Percentiles rank a stretch among this genome's conserved stretches.
phyloP scores from a whole-genome alignment of 2,329 filamentous ascomycete genomes.

The Leptoxyphium fumago region DNA sequence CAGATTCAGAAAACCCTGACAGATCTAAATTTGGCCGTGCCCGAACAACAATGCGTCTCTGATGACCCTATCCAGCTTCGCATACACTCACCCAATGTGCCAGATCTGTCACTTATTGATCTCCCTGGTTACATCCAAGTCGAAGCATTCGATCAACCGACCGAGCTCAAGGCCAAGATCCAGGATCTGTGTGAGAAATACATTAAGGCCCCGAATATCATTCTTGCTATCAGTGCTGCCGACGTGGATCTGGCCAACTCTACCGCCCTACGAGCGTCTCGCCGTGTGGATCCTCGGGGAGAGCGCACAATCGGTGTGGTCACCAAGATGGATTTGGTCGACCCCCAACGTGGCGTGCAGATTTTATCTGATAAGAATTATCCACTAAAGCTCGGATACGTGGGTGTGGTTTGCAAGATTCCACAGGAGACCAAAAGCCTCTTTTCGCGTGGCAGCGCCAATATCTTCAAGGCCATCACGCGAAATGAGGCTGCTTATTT shows the following conservation, averaged over 20 bases:
- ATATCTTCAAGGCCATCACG: conserved; percentile 64
- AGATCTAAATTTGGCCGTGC: conserved; percentile 85
- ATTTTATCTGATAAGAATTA: conserved; percentile 86
- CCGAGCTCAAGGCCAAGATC: conserved; percentile 89
- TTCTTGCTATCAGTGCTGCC: conserved; percentile 90
- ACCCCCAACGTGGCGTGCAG: conserved; percentile 59
- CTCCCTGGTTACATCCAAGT: conserved; percentile 97
- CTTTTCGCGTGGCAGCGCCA: conserved; percentile 70
- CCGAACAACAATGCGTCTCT: conserved; percentile 79
- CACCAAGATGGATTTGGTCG: conserved; percentile 97
- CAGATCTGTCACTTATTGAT: conserved; percentile 89
- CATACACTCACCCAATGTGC: conserved; percentile 89
- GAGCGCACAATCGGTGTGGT: conserved; percentile 97
- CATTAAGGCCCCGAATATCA: conserved; percentile 89
- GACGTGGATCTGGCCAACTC: conserved; percentile 97
- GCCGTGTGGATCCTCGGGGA: conserved; percentile 82
- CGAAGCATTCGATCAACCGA: conserved; percentile 75
- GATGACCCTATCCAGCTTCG: conserved; percentile 94
- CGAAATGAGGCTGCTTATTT: conserved; percentile 86
- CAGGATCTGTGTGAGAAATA: conserved; percentile 95
- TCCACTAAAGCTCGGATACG: conserved; percentile 84
- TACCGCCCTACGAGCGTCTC: conserved; percentile 74
- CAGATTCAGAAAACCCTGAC: conserved; percentile 88
- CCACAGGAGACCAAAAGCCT: conserved; percentile 51
- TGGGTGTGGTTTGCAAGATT: conserved; percentile 80